Conservation (phyloP, 768 basidiomycete species). For the Guyanaporus albipodus region DNA sequence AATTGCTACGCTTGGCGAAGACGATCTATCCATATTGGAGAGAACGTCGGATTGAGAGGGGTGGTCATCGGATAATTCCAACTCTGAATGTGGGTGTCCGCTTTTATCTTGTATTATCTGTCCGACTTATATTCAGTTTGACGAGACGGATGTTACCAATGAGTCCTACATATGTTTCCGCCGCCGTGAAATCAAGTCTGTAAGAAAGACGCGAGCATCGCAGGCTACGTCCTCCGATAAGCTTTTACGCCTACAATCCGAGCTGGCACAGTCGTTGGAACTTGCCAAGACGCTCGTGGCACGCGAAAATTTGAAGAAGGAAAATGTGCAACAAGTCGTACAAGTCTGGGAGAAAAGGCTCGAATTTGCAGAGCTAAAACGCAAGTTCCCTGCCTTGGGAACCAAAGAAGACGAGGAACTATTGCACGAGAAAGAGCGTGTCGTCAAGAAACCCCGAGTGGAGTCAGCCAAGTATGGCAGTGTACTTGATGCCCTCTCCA, state of each 20-base stretch:
- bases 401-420: conserved; percentile 70
- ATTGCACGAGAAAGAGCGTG: conserved; percentile 66
- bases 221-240: conserved; percentile 90
- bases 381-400: conserved; percentile 59
- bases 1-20: conserved; percentile 66
- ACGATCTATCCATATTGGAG: conserved; percentile 88
- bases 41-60: conserved; percentile 72
- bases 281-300: conserved; percentile 63
- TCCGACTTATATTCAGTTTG: conserved; percentile 46
- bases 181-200: conserved; percentile 87
- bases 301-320: conserved; percentile 77
- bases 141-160: conserved; percentile 84
- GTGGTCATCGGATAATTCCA: conserved; percentile 84
- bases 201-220: conserved; percentile 90
- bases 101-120: neutral
- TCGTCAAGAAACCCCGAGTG: conserved; percentile 54
- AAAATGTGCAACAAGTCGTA: conserved; percentile 52
- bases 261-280: conserved; percentile 68
- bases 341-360: conserved; percentile 78
- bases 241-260: conserved; percentile 72
- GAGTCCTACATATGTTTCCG: conserved; percentile 98
- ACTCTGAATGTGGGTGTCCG: conserved; percentile 67
- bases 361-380: conserved; percentile 73
- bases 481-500: too few relatives aligned
- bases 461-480: conserved; percentile 15